A percentile compares a stretch with the other conserved stretches of the same genome.
phyloP scores from a whole-genome alignment of 805 yeast species.

The Candida krabiensis region DNA sequence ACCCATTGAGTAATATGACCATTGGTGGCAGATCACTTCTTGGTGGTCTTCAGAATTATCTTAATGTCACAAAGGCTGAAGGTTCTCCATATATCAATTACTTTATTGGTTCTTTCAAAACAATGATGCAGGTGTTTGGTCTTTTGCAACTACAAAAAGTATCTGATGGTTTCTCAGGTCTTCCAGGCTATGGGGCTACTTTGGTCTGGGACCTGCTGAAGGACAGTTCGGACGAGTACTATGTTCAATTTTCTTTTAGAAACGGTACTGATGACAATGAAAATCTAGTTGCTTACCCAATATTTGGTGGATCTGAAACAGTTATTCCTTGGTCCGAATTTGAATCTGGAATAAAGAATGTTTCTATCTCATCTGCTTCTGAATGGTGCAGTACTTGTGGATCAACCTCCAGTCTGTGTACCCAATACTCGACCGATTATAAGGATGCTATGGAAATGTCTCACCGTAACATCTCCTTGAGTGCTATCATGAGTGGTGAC shows the following conservation, averaged over 20 bases:
- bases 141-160: constrained; percentile 34
- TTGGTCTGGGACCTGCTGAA: constrained; percentile 43
- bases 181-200: constrained; percentile 48
- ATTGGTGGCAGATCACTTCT: constrained; percentile 44
- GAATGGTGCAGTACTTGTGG: constrained; percentile 45
- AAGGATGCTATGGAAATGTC: constrained; percentile 29
- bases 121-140: constrained; percentile 41
- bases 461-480: constrained; percentile 30
- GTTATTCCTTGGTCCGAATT: constrained; percentile 41
- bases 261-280: constrained; percentile 43
- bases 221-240: constrained; percentile 29
- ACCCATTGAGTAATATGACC: constrained; percentile 30
- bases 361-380: constrained; percentile 28
- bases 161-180: constrained; percentile 41
- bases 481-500: constrained; percentile 29
- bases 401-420: constrained; percentile 34
- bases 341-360: constrained; percentile 24
- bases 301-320: constrained; percentile 34
- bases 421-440: constrained; percentile 33
- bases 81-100: constrained; percentile 41
- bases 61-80: constrained; percentile 36
- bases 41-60: constrained; percentile 34
- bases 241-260: constrained; percentile 44
- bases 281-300: constrained; percentile 34
- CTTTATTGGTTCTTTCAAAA: constrained; percentile 46